Base-by-base conservation (phyloP, 495 filamentous ascomycete species). In the Aspergillus kassunensis region DNA sequence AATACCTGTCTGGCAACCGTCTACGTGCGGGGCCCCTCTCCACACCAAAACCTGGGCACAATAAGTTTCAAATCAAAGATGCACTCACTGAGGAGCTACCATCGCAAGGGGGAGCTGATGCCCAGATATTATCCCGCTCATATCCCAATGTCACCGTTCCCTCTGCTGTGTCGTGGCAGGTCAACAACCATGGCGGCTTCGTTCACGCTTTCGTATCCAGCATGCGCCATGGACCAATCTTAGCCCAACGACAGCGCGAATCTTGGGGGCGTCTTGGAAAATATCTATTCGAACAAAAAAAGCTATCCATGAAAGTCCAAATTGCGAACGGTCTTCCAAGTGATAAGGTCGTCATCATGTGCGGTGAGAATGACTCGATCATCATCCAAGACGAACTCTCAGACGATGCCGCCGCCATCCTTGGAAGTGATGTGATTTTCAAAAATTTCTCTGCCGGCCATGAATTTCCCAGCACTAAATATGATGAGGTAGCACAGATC, bases 201-300 rank as follows among this genome's bases (percentile, higher is more conserved):
- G 63, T 83, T 2, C 71, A 77, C 36, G 71, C 79, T 0, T 83
- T 82, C 54, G 77, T 84, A 51, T 80, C 76, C 11, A 77, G 73
- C 31, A 80, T 86, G 59, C 70, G 72, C n/a, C 44, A 80, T 62
- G 80, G 79, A 6, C 82, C 82, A 0, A 77, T 84, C 23, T 57
- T 70, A 19, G 61, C 62, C 16, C 69, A 79, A 58, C 72, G 79
- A 3, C 66, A 71, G 43, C 60, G 63, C 48, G 62, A 70, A 44
- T 67, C 76, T 20, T 92, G 87, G 87, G 55, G 60, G 16, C 69
- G 67, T 5, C 71, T 90, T 31, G 80, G 80, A 1, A 53, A 53
- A 16, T 64, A 75, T 24, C 65, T 88, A 27, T 67, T 71, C 11
- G 63, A 69, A 49, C 67, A 76, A 62, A 68, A 66, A 49, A 64